Evolutionary conservation across 805 yeast genomes (phyloP).

Genomic region (Sugiyamaella valdiviana): DNA sequence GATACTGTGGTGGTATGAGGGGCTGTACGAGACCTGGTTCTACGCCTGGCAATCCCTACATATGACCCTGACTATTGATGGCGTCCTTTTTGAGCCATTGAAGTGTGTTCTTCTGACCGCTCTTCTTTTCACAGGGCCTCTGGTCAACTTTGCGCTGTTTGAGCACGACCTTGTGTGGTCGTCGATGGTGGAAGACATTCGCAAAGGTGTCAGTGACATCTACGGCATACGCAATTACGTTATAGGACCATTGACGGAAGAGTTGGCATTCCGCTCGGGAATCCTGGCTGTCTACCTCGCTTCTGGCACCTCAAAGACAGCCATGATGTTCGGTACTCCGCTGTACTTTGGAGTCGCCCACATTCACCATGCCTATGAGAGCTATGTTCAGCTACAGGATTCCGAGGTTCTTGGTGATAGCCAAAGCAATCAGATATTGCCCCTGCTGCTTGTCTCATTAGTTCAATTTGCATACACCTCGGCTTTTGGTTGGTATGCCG

Average conservation of each 20-base stretch:
- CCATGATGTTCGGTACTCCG: slow-evolving; percentile 44
- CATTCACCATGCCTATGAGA: slow-evolving; percentile 61
- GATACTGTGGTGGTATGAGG: slow-evolving; percentile 5
- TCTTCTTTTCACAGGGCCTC: slow-evolving; percentile 46
- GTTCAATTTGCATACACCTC: slow-evolving; percentile 63
- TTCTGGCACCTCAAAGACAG: slow-evolving; percentile 20
- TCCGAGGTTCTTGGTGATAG: no score
- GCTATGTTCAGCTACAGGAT: slow-evolving; percentile 27
- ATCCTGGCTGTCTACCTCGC: slow-evolving; percentile 29
- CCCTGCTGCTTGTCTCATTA: slow-evolving; percentile 29
- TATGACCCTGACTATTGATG: slow-evolving; percentile 2
- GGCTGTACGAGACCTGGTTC: slow-evolving; percentile 11
- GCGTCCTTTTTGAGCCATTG: slow-evolving; percentile 16
- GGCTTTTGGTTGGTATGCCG: slow-evolving; percentile 63
- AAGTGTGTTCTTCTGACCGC: slow-evolving; percentile 31
- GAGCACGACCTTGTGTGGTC: slow-evolving; percentile 18
- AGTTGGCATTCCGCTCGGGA: slow-evolving; percentile 56
- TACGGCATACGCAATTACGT: slow-evolving; percentile 51
- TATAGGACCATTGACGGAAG: slow-evolving; percentile 76
- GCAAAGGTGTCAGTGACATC: slow-evolving; percentile 27
- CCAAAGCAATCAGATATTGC: no score
- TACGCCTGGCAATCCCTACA: slow-evolving; percentile 12
- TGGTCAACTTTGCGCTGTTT: slow-evolving; percentile 32
- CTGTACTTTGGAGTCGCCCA: slow-evolving; percentile 72
- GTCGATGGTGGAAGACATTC: slow-evolving; percentile 19